Evolutionary conservation across 305 asterid species (phyloP), one percentile per base, ranked within the genome.

Genomic region (Fraxinus dipetala): DNA sequence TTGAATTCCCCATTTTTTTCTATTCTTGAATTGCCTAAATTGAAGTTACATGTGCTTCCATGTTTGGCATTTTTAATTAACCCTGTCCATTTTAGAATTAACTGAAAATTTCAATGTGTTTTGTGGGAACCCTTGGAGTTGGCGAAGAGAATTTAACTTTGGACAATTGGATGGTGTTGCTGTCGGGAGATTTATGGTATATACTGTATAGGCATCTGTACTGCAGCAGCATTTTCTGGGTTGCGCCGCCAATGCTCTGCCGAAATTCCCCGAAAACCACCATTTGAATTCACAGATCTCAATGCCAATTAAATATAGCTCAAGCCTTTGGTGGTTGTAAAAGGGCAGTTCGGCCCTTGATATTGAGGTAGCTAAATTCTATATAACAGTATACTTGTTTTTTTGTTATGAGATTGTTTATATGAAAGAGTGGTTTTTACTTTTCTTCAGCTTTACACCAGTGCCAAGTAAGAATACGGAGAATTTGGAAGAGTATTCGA

Each of bases 211-310:
- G 87, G 83, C 88, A 82, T 81, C 84, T 85, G 38, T 75, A 83
- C 84, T 45, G 88, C 77, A 75, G 81, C 89, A 79, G 85, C 80
- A 81, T 80, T 83, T 73, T 83, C 86, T 88, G 89, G 26, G 77
- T 85, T 78, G 85, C 89, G 93, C 94, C 91, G 92, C 89, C 86
- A 88, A 85, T 90, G 92, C 88, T 85, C 86, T 77, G 89, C 88
- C 82, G 82, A 81, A 87, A 76, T 83, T 86, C 80, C 86, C 18
- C 22, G 51, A 72, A 69, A 14, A 16, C 43, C 43, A 72, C 82
- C 85, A 61, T 45, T 80, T 26, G 63, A 31, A 30, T 79, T 84
- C 89, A 83, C 91, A 79, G 86, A 87, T 90, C 93, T 92, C 95
- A 84, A 91, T 78, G 72, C 83, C 85, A 81, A 51, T 82, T 83